Base-by-base conservation (phyloP, 257 asterid species). In the Solanum neorickii region DNA sequence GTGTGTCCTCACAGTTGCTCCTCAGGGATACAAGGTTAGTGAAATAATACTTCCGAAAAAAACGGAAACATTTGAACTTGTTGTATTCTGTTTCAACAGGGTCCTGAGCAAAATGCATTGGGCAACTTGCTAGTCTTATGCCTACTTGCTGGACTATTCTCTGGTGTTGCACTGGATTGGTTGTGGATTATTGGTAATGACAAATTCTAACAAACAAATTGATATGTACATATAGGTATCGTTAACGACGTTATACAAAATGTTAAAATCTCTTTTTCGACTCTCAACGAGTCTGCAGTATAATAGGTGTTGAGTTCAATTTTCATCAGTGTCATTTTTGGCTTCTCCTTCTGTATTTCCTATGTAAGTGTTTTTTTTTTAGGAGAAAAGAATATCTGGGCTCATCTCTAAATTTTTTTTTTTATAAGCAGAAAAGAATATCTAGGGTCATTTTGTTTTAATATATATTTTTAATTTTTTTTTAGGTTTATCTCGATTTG, bases 11-110 rank as follows among this genome's bases (percentile, higher is more conserved):
- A 89, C 90, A 6, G 87, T 90, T 69, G 94, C 92, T 87, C 93
- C 94, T 31, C 87, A 80, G 59, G 92, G 93, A 73, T 90, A 92
- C 89, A 92, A 89, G 93, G 93, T 88, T 25, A 25, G 93, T 77
- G 6, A 11, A 78, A 27, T 7, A 78, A 15, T 7, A 25, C n/a
- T 77, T 39, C 21, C 8, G 18, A 12, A 7, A 68, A 73, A n/a
- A 23, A 7, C 1, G 0, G 47, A n/a, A 76, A 56, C 27, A n/a
- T 68, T 27, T 7, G 16, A 84, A 84, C 76, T 25, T 68, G 44
- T 23, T 41, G 65, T 9, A 70, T 83, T 44, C 11, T 86, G 25
- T 31, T 87, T 69, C 44, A 52, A 76, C 52, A 91, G 93, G 93
- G 91, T 2, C 91, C 90, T 7, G 93, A 91, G 89, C 88, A 87